phyloP scores from a whole-genome alignment of 108 stramenopile genomes.

The Conticribra guillardii region DNA sequence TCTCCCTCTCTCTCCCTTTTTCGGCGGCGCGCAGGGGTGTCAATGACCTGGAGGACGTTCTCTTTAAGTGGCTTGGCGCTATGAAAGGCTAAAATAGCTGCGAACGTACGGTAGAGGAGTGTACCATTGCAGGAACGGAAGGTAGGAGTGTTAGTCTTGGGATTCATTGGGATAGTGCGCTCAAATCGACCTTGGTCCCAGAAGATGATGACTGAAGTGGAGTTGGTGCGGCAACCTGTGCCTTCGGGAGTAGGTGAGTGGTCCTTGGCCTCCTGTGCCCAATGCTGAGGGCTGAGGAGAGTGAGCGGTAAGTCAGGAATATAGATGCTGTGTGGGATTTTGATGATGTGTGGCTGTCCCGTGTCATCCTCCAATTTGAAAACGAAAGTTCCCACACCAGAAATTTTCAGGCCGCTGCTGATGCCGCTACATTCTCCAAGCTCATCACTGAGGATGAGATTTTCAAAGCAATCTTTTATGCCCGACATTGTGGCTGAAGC shows the following conservation, averaged over 20 bases:
- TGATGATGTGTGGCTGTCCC: slow-evolving; percentile 25
- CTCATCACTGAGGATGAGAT: neutral
- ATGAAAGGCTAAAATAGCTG: neutral
- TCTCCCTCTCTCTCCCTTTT: neutral
- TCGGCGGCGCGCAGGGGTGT: neutral
- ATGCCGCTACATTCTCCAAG: neutral
- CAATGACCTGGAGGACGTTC: neutral
- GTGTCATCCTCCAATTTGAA: slow-evolving; percentile 33
- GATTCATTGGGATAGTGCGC: slow-evolving; percentile 2
- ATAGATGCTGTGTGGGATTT: slow-evolving; percentile 44
- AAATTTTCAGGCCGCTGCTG: neutral
- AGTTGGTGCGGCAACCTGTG: neutral
- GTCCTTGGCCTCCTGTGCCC: slow-evolving; percentile 35
- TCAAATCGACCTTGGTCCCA: slow-evolving; percentile 1
- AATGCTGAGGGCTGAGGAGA: slow-evolving; percentile 55
- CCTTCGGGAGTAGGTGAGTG: neutral
- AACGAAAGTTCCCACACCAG: neutral
- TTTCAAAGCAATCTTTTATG: neutral
- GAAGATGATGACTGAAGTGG: no score
- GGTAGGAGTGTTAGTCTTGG: slow-evolving; percentile 16
- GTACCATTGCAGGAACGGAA: neutral
- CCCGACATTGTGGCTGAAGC: slow-evolving; percentile 24
- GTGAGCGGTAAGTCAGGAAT: slow-evolving; percentile 16
- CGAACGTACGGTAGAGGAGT: slow-evolving; percentile 8
- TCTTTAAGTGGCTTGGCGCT: neutral